A percentile compares a stretch with the other conserved stretches of the same genome.
Evolutionary conservation across 2,329 filamentous ascomycete genomes (phyloP).

Genomic region (Colletotrichum eremochloae): DNA sequence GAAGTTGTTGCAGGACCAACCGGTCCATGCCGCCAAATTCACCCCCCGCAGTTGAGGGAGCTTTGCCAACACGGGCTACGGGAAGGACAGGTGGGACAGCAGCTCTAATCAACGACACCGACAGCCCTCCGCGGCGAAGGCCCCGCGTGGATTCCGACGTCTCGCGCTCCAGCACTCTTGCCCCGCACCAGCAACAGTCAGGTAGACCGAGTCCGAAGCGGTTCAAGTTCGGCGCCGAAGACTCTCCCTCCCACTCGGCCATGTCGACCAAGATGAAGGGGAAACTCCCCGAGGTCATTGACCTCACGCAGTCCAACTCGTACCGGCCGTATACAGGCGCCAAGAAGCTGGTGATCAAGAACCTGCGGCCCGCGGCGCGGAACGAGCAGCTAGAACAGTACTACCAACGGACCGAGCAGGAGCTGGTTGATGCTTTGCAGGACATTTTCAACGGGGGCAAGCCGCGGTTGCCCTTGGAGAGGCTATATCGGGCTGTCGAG

Average conservation of each 20-base stretch:
- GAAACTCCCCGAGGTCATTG: slow-evolving; percentile 56
- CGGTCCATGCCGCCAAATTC: slow-evolving; percentile 44
- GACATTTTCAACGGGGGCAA: slow-evolving; percentile 77
- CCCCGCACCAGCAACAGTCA: slow-evolving; percentile 40
- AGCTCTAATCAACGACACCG: slow-evolving; percentile 44
- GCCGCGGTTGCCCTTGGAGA: slow-evolving; percentile 82
- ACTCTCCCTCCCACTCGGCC: slow-evolving; percentile 17
- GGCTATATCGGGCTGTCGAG: slow-evolving; percentile 91
- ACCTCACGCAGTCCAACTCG: slow-evolving; percentile 53
- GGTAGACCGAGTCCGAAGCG: slow-evolving; percentile 42
- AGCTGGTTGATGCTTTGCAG: slow-evolving; percentile 79
- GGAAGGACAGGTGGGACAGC: slow-evolving; percentile 34
- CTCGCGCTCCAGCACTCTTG: slow-evolving; percentile 45
- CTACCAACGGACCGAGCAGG: slow-evolving; percentile 79
- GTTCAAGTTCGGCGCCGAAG: slow-evolving; percentile 38
- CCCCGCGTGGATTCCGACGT: slow-evolving; percentile 54
- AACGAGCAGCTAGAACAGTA: slow-evolving; percentile 79
- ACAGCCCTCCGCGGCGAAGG: slow-evolving; percentile 55
- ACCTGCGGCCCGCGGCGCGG: slow-evolving; percentile 75
- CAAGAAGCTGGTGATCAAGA: slow-evolving; percentile 94
- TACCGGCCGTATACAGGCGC: slow-evolving; percentile 83
- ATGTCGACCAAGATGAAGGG: slow-evolving; percentile 53
- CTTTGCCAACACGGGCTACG: slow-evolving; percentile 42
- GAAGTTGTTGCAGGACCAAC: slow-evolving; percentile 43
- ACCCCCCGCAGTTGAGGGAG: slow-evolving; percentile 42